These are phyloP conservation scores for Xylaria sp. DNA, from an alignment of 495 filamentous ascomycete species.

Conservation along the genomic window DNA sequence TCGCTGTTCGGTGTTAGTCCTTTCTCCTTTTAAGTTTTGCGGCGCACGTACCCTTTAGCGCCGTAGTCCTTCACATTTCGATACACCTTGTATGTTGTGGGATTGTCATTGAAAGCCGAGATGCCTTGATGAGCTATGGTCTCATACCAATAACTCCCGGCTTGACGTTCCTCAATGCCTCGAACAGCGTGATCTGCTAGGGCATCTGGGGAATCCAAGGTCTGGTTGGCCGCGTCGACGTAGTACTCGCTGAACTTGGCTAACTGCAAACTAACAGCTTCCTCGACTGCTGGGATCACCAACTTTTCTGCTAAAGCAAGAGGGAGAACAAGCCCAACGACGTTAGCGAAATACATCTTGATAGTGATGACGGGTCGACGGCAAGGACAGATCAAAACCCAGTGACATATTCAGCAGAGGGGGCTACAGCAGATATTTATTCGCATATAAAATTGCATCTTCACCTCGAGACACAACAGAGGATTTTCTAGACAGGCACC, in stretches of 20 bases:
- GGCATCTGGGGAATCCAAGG: conserved; percentile 17
- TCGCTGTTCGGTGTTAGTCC: conserved; percentile 50
- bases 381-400: background rate
- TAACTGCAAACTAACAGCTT: conserved; percentile 33
- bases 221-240: conserved; percentile 20
- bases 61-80: conserved; percentile 66
- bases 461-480: background rate
- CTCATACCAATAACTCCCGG: conserved; percentile 51
- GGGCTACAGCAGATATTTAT: conserved; percentile 16
- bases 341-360: conserved; percentile 31
- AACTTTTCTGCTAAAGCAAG: conserved; percentile 31
- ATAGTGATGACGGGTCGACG: conserved; percentile 1
- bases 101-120: conserved; percentile 49
- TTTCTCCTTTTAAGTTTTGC: background rate
- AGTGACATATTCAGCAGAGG: background rate
- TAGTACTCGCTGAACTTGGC: conserved; percentile 33
- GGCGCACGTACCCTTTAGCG: conserved; percentile 50
- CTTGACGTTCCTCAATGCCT: conserved; percentile 31
- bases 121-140: conserved; percentile 55
- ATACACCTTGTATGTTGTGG: conserved; percentile 56
- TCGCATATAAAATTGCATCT: background rate
- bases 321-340: conserved; percentile 28
- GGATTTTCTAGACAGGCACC: background rate
- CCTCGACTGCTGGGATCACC: conserved; percentile 35
- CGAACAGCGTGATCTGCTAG: conserved; percentile 5